Base-by-base conservation (phyloP, 2,329 filamentous ascomycete genomes). In the Ceratocystis destructans region DNA sequence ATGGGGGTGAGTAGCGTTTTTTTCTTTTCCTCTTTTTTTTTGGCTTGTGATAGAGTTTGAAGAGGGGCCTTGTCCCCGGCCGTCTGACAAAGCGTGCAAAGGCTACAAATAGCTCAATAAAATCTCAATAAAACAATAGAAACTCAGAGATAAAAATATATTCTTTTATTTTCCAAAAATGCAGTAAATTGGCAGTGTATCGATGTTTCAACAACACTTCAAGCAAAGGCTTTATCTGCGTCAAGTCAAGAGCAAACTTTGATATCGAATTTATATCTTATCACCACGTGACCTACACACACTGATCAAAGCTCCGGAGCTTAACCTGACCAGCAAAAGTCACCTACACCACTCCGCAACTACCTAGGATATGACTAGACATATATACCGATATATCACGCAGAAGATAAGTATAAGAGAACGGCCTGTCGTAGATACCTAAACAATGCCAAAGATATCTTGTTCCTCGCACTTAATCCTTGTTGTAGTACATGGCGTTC, bases 21-120 rank as follows among this genome's bases (percentile, higher is more conserved):
- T 74, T 74, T 74, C 72, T 72, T 71, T 69, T 69, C 2, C 5
- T 3, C 10, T 53, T 28, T 53, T 25, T 25, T 53, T 25, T 53
- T 53, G 48, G 48, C 48, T 25, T 53, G 48, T 53, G n/a, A 37
- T 22, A 10, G 41, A 46, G 44, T 25, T 44, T 64, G 20, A 48
- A 15, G 48, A 33, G 31, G 48, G 48, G 48, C 2, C 8, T 41
- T 41, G 1, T 41, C 37, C 37, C 37, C 37, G 10, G 37, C 10
- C 37, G 37, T 41, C 37, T 15, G 46, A 20, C 20, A 45, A 31
- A 44, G 17, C 46, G n/a, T 50, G n/a, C n/a, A 50, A n/a, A 17
- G 7, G 20, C 7, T 50, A 61, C 22, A 67, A 65, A 33, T 45
- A 17, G 5, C 2, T 33, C 48, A 33, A 28, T n/a, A 50, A n/a